These are phyloP conservation scores for Anethum foeniculum DNA, from an alignment of 140 eudicot genomes.

Conservation along the genomic window DNA sequence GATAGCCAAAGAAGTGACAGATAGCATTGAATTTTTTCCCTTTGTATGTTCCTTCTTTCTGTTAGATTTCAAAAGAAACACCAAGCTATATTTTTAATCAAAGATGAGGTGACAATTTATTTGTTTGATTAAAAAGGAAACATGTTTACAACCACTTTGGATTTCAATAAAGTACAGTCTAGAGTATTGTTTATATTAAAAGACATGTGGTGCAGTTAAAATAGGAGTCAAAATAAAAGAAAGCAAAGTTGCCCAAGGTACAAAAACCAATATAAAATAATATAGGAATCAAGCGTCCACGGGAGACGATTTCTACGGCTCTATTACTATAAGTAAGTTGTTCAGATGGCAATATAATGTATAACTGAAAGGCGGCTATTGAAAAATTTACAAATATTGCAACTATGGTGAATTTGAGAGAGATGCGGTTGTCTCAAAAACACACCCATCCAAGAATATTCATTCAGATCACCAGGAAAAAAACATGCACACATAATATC, in stretches of 20 bases:
- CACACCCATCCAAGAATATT: background rate
- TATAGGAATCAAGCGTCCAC: background rate
- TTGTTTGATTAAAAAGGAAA: background rate
- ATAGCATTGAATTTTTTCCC: conserved; percentile 97
- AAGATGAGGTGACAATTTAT: background rate
- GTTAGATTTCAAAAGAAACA: conserved; percentile 16
- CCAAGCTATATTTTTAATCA: background rate
- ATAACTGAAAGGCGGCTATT: background rate
- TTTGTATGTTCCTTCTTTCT: conserved; percentile 99
- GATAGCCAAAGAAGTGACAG: conserved; percentile 98
- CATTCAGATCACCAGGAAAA: background rate
- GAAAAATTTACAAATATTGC: background rate
- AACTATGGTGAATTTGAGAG: background rate
- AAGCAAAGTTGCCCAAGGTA: background rate
- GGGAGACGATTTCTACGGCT: background rate
- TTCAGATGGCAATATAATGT: background rate
- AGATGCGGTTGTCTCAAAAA: background rate
- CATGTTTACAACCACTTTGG: too few species aligned
- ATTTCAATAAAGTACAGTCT: background rate
- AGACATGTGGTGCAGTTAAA: background rate
- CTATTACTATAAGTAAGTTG: background rate
- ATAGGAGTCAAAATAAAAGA: background rate
- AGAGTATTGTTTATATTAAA: background rate
- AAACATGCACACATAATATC: background rate
- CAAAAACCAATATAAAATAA: background rate